A percentile compares a stretch with the other conserved stretches of the same genome.
Conservation (phyloP, 805 yeast species). For the Suhomyces canberraensis region DNA sequence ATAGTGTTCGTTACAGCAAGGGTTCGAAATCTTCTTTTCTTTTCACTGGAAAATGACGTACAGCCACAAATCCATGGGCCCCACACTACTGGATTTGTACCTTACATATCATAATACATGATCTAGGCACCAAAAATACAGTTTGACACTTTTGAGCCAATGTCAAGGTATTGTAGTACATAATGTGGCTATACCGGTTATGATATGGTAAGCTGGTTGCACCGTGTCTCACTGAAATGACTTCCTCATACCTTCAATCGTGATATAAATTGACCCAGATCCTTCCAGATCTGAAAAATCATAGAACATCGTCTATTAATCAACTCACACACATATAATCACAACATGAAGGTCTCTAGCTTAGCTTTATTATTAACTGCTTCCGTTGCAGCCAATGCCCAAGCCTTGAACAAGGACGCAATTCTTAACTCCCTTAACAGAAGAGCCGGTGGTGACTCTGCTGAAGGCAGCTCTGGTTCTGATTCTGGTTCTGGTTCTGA, state of each 20-base stretch:
- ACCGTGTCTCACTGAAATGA: neutral
- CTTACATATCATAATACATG: neutral
- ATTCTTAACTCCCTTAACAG: constrained; percentile 1
- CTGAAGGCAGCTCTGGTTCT: too few species aligned
- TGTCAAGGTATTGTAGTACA: neutral
- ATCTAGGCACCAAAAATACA: neutral
- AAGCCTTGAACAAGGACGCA: constrained; percentile 2
- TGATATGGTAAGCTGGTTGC: too few species aligned
- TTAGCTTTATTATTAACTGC: constrained; percentile 12
- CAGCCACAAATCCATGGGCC: neutral
- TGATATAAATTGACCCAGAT: neutral
- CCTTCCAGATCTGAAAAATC: neutral
- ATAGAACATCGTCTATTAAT: too few species aligned
- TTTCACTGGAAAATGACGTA: neutral
- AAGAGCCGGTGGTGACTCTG: constrained; percentile 3
- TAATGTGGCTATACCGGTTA: constrained; percentile 6
- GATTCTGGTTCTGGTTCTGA: too few species aligned
- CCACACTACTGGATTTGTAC: neutral
- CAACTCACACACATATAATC: constrained; percentile 1
- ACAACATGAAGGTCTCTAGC: constrained; percentile 11
- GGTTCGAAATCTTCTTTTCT: neutral
- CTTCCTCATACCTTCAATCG: neutral
- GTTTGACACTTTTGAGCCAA: constrained; percentile 1
- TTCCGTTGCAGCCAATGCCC: constrained; percentile 10
- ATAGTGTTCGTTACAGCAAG: neutral